A percentile compares a stretch with the other conserved stretches of the same genome.
Evolutionary conservation across 139 green algal species (phyloP).

Genomic region (Desmodesmus armatus): DNA sequence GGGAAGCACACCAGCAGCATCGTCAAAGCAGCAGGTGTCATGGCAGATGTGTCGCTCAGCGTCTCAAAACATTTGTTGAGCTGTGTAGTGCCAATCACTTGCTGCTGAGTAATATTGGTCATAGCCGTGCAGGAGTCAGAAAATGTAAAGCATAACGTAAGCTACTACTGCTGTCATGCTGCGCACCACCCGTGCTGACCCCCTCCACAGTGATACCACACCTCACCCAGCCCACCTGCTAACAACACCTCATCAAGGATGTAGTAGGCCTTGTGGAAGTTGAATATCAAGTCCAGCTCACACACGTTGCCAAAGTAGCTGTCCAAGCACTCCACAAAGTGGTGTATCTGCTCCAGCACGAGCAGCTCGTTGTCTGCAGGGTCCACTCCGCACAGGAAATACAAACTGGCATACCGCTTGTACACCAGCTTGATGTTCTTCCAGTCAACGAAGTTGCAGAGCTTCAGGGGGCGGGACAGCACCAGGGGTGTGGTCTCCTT

Average conservation of each 20-base stretch:
- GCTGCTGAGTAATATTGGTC: no score
- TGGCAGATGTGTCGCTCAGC: no score
- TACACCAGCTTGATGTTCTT: constrained; percentile 90
- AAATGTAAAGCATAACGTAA: background rate
- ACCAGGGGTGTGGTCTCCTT: constrained; percentile 89
- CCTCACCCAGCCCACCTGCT: constrained; percentile 57
- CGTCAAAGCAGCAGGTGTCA: no score
- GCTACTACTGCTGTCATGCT: background rate
- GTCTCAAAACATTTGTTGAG: no score
- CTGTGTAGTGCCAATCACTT: no score
- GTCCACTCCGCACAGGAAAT: constrained; percentile 94
- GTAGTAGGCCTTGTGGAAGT: constrained; percentile 99
- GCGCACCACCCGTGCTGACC: no score
- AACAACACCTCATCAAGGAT: constrained; percentile 98
- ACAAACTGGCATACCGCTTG: constrained; percentile 96
- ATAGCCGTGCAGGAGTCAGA: no score
- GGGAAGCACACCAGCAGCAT: no score
- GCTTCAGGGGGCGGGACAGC: constrained; percentile 83
- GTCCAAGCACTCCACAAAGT: constrained; percentile 92
- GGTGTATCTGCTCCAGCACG: constrained; percentile 95
- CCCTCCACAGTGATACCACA: background rate
- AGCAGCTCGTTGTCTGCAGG: constrained; percentile 62
- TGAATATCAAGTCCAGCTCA: constrained; percentile 99
- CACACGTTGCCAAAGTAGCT: constrained; percentile 99
- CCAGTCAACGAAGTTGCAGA: constrained; percentile 99